phyloP scores from a whole-genome alignment of 2,329 filamentous ascomycete species.

The Penicillium sp. region DNA sequence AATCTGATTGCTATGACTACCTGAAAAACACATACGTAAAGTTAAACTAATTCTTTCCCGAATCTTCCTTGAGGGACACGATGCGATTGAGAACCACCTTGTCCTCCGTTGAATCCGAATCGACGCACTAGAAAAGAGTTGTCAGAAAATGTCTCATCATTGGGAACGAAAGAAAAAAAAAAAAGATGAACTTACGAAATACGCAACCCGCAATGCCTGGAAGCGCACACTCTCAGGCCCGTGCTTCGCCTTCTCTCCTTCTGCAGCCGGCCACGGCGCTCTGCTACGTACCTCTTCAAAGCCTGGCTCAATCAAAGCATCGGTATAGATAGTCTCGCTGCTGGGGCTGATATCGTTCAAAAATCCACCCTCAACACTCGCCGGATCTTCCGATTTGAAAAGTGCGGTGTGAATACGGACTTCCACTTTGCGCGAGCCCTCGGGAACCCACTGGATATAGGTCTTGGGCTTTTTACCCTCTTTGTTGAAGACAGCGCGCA shows the following conservation, averaged over 20 bases:
- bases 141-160: neutral
- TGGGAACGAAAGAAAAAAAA: neutral
- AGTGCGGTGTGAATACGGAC: conserved; percentile 76
- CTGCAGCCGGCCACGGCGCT: conserved; percentile 76
- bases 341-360: conserved; percentile 79
- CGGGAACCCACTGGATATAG: conserved; percentile 82
- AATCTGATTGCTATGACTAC: neutral
- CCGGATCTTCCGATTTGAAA: conserved; percentile 83
- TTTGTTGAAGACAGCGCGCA: conserved; percentile 67
- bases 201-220: conserved; percentile 85
- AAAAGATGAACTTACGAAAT: conserved; percentile 54
- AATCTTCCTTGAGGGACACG: conserved; percentile 76
- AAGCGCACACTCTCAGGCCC: conserved; percentile 63
- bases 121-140: conserved; percentile 45
- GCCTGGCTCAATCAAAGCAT: conserved; percentile 78
- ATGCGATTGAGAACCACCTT: conserved; percentile 86
- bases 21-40: neutral
- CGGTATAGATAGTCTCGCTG: conserved; percentile 70
- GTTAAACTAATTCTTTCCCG: conserved; percentile 10
- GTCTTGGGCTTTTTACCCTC: conserved; percentile 67
- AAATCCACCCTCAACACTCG: conserved; percentile 72
- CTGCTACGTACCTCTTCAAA: conserved; percentile 70
- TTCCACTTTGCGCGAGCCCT: conserved; percentile 61
- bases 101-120: conserved; percentile 72
- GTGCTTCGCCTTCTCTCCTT: conserved; percentile 56